Evolutionary conservation across 495 filamentous ascomycete species (phyloP).

Genomic region (Parachaetomium inaequale): DNA sequence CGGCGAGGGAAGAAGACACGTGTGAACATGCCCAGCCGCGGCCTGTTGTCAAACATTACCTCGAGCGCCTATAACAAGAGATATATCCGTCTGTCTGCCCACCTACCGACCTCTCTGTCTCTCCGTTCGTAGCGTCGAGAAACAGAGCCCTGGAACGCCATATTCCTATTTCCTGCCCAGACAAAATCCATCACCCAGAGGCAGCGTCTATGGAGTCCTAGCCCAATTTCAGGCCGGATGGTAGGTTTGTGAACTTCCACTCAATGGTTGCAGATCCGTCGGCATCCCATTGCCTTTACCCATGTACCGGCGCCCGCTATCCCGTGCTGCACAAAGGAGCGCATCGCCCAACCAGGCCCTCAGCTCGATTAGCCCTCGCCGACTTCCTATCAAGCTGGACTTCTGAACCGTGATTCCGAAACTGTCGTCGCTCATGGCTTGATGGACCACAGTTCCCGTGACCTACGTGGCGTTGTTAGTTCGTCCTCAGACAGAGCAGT

Average conservation of each 20-base stretch:
- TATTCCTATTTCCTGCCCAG: not conserved
- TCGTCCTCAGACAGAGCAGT: not conserved
- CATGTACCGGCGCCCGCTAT: not conserved
- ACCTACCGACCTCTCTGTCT: not conserved
- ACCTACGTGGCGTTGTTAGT: slow-evolving; percentile 16
- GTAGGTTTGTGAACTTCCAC: not conserved
- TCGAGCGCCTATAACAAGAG: slow-evolving; percentile 6
- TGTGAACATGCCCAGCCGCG: not conserved
- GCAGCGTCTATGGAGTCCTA: not conserved
- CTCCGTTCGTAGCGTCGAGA: not conserved
- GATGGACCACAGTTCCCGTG: slow-evolving; percentile 49
- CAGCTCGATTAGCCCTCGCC: not conserved
- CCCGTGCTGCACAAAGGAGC: not conserved
- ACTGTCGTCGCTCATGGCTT: slow-evolving; percentile 25
- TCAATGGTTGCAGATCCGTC: not conserved
- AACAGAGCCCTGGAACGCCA: not conserved
- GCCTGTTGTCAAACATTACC: not conserved
- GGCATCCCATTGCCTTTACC: not conserved
- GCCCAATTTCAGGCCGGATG: not conserved
- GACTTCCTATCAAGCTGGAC: not conserved
- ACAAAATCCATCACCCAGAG: not conserved
- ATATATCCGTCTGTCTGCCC: not conserved
- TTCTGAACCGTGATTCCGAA: not conserved
- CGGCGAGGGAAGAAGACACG: not conserved
- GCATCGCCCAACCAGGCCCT: not conserved